phyloP scores from a whole-genome alignment of 495 filamentous ascomycete genomes.

The Aspergillus panamensis region DNA sequence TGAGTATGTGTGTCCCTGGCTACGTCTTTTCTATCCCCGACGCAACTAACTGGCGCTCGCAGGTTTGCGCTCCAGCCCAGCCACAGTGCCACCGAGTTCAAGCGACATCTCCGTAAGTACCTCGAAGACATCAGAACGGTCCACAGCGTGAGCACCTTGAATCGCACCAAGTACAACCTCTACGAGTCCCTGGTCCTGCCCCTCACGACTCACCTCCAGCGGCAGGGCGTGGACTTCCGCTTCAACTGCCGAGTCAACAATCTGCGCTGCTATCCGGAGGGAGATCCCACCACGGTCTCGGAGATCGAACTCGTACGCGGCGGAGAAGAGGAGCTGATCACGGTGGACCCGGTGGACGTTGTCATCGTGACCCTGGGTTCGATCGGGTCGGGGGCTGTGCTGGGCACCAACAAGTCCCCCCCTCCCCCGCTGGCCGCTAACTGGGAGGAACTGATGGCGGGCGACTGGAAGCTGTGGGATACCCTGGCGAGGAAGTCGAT shows the following conservation, averaged over 20 bases:
- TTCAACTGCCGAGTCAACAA: slow-evolving; percentile 24
- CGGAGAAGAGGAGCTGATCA: slow-evolving; percentile 12
- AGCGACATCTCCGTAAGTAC: slow-evolving; percentile 24
- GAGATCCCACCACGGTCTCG: slow-evolving; percentile 14
- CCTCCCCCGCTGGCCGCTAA: slow-evolving; percentile 1
- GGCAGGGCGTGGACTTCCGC: slow-evolving; percentile 40
- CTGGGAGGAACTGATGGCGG: slow-evolving; percentile 14
- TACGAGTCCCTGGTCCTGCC: slow-evolving; percentile 38
- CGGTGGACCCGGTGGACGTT: slow-evolving; percentile 20
- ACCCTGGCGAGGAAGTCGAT: slow-evolving; percentile 14
- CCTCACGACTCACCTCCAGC: slow-evolving; percentile 32
- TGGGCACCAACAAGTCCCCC: slow-evolving; percentile 19
- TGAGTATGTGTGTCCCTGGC: slow-evolving; percentile 20
- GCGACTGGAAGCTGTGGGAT: slow-evolving; percentile 29
- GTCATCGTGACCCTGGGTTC: slow-evolving; percentile 28
- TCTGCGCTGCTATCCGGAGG: slow-evolving; percentile 15
- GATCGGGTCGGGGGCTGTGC: slow-evolving; percentile 17
- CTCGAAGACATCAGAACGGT: slow-evolving; percentile 22
- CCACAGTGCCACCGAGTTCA: slow-evolving; percentile 37
- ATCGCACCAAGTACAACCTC: slow-evolving; percentile 31
- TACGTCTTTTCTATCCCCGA: neutral
- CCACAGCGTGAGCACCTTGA: slow-evolving; percentile 23
- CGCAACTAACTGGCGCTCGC: neutral
- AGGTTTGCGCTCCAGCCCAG: slow-evolving; percentile 35
- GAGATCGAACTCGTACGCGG: slow-evolving; percentile 13